These are phyloP conservation scores for Byssoonygena ceratinophila DNA, from an alignment of 2,329 filamentous ascomycete genomes.

Conservation along the genomic window DNA sequence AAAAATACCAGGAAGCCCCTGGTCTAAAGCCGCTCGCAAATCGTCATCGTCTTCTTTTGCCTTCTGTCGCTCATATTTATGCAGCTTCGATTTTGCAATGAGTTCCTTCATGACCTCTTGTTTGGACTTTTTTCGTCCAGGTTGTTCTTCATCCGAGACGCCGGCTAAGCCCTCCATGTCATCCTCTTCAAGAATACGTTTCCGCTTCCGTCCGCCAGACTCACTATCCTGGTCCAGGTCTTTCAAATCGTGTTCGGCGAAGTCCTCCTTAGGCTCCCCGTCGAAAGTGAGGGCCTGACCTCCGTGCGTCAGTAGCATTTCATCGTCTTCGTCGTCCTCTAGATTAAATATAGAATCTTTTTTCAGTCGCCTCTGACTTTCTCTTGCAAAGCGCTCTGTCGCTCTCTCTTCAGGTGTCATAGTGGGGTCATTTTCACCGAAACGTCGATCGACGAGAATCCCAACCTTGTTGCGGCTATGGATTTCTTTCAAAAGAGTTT, in stretches of 20 bases:
- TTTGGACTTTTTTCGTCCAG: conserved; percentile 84
- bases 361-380: conserved; percentile 70
- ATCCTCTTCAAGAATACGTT: conserved; percentile 37
- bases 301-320: conserved; percentile 67
- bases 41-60: conserved; percentile 91
- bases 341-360: conserved; percentile 78
- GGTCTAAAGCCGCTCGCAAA: conserved; percentile 69
- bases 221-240: conserved; percentile 49
- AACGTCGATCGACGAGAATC: conserved; percentile 81
- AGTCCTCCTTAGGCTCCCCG: conserved; percentile 55
- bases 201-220: conserved; percentile 45
- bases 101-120: conserved; percentile 97
- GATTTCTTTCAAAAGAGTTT: conserved; percentile 82
- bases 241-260: conserved; percentile 63
- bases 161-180: conserved; percentile 28
- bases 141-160: conserved; percentile 43
- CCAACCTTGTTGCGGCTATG: conserved; percentile 82
- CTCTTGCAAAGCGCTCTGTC: conserved; percentile 77
- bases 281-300: conserved; percentile 63
- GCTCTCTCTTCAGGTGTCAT: conserved; percentile 92
- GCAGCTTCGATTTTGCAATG: conserved; percentile 89
- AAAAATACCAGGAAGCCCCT: conserved; percentile 67
- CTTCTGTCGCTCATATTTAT: conserved; percentile 90
- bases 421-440: conserved; percentile 87
- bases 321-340: conserved; percentile 66